These are phyloP conservation scores for Paxillus involutus DNA, from an alignment of 768 basidiomycete species.

Conservation along the genomic window DNA sequence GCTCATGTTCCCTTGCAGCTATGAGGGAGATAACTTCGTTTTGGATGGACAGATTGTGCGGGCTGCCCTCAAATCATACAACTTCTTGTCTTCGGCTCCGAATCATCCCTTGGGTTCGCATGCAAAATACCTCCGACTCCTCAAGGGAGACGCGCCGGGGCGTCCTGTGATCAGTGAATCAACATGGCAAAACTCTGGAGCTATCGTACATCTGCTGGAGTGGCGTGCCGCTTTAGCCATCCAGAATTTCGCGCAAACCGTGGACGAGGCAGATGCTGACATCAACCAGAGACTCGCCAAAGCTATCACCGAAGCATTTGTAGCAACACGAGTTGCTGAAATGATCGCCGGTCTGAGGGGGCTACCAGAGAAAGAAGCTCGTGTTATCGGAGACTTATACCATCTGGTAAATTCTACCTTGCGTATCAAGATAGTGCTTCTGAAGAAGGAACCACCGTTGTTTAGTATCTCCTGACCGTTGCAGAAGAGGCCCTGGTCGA, in stretches of 20 bases:
- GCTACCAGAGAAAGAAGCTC: conserved; percentile 16
- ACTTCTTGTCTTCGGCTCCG: conserved; percentile 37
- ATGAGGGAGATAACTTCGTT: conserved; percentile 80
- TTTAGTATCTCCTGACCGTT: conserved; percentile 60
- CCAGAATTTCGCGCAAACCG: conserved; percentile 34
- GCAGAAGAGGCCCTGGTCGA: conserved; percentile 57
- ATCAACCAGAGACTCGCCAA: conserved; percentile 57
- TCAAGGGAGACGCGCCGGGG: conserved; percentile 26
- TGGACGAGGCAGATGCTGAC: conserved; percentile 48
- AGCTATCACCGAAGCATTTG: conserved; percentile 69
- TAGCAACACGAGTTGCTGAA: conserved; percentile 53
- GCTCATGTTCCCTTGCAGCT: conserved; percentile 36
- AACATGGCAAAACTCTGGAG: conserved; percentile 39
- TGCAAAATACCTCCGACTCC: conserved; percentile 52
- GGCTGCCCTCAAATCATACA: conserved; percentile 62
- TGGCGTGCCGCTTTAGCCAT: conserved; percentile 66
- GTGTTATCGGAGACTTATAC: conserved; percentile 21
- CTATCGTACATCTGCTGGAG: conserved; percentile 52
- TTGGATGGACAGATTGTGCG: conserved; percentile 74
- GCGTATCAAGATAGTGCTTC: too few species aligned
- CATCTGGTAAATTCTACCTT: conserved; percentile 24
- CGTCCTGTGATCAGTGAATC: conserved; percentile 18
- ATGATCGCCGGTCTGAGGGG: conserved; percentile 39
- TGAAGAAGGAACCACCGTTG: not conserved
- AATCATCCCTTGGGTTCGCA: conserved; percentile 13